Conservation (phyloP, 139 green algal genomes). For the Pleodorina starrii region DNA sequence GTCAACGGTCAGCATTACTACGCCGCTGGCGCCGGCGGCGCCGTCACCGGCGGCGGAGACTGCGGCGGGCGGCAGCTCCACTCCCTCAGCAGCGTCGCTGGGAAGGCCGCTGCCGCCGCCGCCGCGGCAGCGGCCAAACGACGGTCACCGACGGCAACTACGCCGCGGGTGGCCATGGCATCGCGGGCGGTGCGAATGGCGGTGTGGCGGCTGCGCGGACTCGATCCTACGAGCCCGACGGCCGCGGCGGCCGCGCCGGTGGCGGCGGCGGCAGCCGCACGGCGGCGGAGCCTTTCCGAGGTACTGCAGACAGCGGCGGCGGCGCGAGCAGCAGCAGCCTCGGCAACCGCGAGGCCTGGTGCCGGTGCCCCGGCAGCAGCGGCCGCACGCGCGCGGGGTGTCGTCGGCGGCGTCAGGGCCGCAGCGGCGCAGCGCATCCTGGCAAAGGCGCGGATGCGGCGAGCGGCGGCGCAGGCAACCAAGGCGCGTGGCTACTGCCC, state of each 20-base stretch:
- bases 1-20: slow-evolving; percentile 38
- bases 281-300: background rate
- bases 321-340: too few species aligned
- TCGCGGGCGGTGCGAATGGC: background rate
- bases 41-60: background rate
- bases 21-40: background rate
- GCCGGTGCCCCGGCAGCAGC: background rate
- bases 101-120: slow-evolving; percentile 18
- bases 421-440: slow-evolving; percentile 47
- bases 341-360: background rate
- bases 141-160: background rate
- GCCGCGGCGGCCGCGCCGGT: too few species aligned
- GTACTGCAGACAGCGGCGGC: background rate
- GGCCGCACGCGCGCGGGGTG: background rate
- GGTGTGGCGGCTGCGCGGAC: slow-evolving; percentile 1
- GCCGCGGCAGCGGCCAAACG: background rate
- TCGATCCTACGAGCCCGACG: background rate
- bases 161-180: background rate
- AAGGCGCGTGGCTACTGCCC: slow-evolving; percentile 47
- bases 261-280: too few species aligned
- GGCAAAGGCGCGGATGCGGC: slow-evolving; percentile 32
- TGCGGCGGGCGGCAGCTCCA: slow-evolving; percentile 16
- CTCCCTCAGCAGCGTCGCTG: slow-evolving; percentile 26
- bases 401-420: background rate
- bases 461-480: slow-evolving; percentile 23